These are phyloP conservation scores for Tetrahymena thermophila DNA, from an alignment of 73 alveolate genomes.

Conservation along the genomic window DNA sequence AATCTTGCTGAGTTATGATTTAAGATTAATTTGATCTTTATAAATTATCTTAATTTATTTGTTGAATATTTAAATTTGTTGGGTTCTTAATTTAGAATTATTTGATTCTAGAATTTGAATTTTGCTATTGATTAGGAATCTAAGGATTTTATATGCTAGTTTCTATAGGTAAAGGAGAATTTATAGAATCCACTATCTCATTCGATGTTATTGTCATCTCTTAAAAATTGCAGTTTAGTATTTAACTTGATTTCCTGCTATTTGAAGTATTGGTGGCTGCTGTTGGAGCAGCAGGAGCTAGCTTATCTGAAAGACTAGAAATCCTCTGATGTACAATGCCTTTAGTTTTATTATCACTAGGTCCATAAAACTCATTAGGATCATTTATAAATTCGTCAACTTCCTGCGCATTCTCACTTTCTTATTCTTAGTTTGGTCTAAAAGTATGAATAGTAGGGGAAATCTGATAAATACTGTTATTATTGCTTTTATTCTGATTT, in stretches of 20 bases:
- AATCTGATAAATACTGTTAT: background rate
- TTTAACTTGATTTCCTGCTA: background rate
- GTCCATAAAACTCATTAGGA: background rate
- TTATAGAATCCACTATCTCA: background rate
- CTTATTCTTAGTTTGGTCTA: background rate
- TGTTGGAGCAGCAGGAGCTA: background rate
- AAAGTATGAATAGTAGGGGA: background rate
- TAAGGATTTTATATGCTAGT: background rate
- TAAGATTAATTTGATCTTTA: background rate
- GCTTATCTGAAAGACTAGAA: background rate
- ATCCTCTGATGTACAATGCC: background rate
- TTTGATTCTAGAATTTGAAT: background rate
- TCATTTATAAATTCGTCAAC: background rate
- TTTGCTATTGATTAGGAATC: background rate
- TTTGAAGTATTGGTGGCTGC: background rate
- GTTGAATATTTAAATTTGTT: background rate
- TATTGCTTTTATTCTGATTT: background rate
- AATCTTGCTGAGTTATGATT: background rate
- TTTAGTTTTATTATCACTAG: background rate
- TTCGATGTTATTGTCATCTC: background rate
- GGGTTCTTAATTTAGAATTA: background rate
- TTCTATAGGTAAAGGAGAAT: background rate
- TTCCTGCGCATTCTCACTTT: background rate
- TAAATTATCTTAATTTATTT: background rate
- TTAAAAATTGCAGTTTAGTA: background rate